These are phyloP conservation scores for Geotrichum candidum DNA, from an alignment of 1,139 yeast species.

Conservation along the genomic window DNA sequence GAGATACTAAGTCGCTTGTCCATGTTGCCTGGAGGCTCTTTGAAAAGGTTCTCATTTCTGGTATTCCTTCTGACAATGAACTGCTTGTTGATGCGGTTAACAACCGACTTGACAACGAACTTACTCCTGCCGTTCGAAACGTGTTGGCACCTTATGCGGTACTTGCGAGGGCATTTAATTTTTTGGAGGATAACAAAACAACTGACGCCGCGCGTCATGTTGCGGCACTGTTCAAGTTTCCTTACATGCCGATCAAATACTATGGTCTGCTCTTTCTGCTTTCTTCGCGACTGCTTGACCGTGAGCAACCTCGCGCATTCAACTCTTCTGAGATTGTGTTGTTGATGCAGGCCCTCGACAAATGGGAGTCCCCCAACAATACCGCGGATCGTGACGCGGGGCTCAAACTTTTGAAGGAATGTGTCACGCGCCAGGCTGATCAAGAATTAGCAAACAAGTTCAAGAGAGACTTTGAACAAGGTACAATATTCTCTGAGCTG, in stretches of 20 bases:
- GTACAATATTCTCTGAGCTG: constrained; percentile 16
- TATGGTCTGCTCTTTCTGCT: constrained; percentile 37
- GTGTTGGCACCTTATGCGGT: constrained; percentile 71
- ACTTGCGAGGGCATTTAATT: constrained; percentile 45
- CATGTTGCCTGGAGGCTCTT: constrained; percentile 47
- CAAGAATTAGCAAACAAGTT: not conserved
- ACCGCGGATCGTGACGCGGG: constrained; percentile 4
- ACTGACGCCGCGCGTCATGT: constrained; percentile 38
- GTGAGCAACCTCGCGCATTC: constrained; percentile 22
- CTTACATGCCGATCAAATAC: constrained; percentile 56
- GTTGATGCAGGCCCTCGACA: constrained; percentile 46
- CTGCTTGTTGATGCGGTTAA: constrained; percentile 29
- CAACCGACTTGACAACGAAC: constrained; percentile 19
- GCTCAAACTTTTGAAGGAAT: constrained; percentile 8
- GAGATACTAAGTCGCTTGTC: constrained; percentile 44
- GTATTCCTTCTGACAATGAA: constrained; percentile 27
- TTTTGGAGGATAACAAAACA: constrained; percentile 28
- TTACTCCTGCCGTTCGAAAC: constrained; percentile 56
- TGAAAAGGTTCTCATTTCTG: constrained; percentile 53
- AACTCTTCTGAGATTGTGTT: constrained; percentile 40
- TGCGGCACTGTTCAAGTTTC: constrained; percentile 54
- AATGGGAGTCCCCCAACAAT: constrained; percentile 37
- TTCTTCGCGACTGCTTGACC: constrained; percentile 26
- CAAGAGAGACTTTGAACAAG: constrained; percentile 1
- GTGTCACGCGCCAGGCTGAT: constrained; percentile 6